A percentile compares a stretch with the other conserved stretches of the same genome.
Evolutionary conservation across 495 filamentous ascomycete genomes (phyloP).

Genomic region (Symbiotaphrina buchneri): DNA sequence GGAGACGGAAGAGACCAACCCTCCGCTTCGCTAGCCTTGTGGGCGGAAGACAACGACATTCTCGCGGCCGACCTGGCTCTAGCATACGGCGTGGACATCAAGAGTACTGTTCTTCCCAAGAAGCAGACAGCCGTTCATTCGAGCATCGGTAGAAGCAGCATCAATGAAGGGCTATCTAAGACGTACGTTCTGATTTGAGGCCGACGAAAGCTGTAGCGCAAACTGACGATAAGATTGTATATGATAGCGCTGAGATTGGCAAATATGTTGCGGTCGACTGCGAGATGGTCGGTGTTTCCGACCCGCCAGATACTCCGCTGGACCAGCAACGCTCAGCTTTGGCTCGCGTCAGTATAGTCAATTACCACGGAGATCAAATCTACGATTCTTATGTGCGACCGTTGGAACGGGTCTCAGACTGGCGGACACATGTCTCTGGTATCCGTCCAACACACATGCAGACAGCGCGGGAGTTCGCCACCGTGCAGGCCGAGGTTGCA

Average conservation of each 20-base stretch:
- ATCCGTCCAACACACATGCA: slow-evolving; percentile 49
- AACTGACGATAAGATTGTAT: not conserved
- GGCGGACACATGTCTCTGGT: slow-evolving; percentile 67
- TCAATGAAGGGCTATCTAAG: slow-evolving; percentile 32
- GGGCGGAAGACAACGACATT: slow-evolving; percentile 36
- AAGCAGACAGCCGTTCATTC: too few species aligned
- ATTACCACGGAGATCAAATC: slow-evolving; percentile 73
- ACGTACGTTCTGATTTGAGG: slow-evolving; percentile 6
- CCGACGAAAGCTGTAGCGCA: not conserved
- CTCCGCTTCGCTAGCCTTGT: slow-evolving; percentile 15
- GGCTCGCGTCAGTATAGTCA: slow-evolving; percentile 70
- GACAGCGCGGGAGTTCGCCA: slow-evolving; percentile 40
- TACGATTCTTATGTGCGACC: slow-evolving; percentile 82
- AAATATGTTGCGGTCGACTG: slow-evolving; percentile 90
- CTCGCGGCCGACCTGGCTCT: slow-evolving; percentile 32
- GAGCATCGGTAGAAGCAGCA: too few species aligned
- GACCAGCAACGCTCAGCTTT: slow-evolving; percentile 42
- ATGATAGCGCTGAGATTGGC: slow-evolving; percentile 29
- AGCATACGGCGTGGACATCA: slow-evolving; percentile 29
- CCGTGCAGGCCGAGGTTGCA: slow-evolving; percentile 51
- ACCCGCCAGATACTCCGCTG: slow-evolving; percentile 23
- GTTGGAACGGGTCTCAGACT: slow-evolving; percentile 59
- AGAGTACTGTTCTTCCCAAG: too few species aligned
- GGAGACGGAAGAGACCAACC: slow-evolving; percentile 6
- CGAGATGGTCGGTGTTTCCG: slow-evolving; percentile 90